Evolutionary conservation across 257 asterid genomes (phyloP).

Genomic region (Craterostigma plantagineum): DNA sequence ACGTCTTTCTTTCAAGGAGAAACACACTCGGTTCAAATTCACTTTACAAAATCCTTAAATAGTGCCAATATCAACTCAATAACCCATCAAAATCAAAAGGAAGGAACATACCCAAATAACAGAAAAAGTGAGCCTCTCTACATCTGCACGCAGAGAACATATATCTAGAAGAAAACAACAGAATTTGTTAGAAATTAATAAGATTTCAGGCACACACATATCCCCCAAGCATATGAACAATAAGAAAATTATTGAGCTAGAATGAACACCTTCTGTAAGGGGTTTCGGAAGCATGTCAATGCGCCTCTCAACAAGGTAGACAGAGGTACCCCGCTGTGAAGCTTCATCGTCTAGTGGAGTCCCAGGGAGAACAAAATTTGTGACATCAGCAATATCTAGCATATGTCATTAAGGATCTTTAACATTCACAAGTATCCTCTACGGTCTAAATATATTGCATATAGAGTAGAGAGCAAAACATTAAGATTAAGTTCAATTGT

Average conservation of each 20-base stretch:
- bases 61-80: background rate
- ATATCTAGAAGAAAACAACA: conserved; percentile 43
- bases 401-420: conserved; percentile 27
- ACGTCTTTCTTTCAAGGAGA: too few species aligned
- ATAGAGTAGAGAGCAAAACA: background rate
- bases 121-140: conserved; percentile 91
- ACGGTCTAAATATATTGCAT: background rate
- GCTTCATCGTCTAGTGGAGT: conserved; percentile 95
- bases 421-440: background rate
- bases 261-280: conserved; percentile 70
- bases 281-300: conserved; percentile 99
- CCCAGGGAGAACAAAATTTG: conserved; percentile 89
- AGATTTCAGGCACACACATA: background rate
- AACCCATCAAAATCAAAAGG: conserved; percentile 1
- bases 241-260: conserved; percentile 7
- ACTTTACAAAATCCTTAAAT: background rate
- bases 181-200: conserved; percentile 1
- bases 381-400: conserved; percentile 93
- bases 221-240: background rate
- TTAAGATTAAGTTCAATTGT: too few species aligned
- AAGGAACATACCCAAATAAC: conserved; percentile 70
- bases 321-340: conserved; percentile 96
- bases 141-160: conserved; percentile 86
- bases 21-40: too few species aligned
- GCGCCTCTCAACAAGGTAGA: conserved; percentile 93